phyloP scores from a whole-genome alignment of 2,329 filamentous ascomycete genomes.

The Lecanosticta acicola region DNA sequence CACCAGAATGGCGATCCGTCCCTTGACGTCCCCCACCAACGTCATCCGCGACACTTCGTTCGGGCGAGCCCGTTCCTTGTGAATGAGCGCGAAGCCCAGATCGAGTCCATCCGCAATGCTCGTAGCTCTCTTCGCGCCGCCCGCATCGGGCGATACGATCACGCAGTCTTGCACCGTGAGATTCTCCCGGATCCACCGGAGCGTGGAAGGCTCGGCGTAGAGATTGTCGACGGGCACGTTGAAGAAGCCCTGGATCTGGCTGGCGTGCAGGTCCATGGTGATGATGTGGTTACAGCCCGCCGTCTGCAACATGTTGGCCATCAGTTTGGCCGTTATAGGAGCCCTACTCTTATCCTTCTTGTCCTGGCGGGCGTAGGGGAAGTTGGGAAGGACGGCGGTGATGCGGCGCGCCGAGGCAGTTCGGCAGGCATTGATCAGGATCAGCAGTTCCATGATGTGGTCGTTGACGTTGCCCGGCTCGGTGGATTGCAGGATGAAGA shows the following conservation, averaged over 20 bases:
- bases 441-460: conserved; percentile 93
- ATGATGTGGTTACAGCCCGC: conserved; percentile 91
- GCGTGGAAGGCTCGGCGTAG: conserved; percentile 86
- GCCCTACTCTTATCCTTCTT: conserved; percentile 96
- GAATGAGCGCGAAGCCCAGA: conserved; percentile 85
- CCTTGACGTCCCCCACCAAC: conserved; percentile 87
- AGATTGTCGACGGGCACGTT: conserved; percentile 76
- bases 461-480: conserved; percentile 96
- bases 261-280: conserved; percentile 92
- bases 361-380: conserved; percentile 92
- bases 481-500: conserved; percentile 95
- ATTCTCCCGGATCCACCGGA: conserved; percentile 88
- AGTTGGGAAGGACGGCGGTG: conserved; percentile 92
- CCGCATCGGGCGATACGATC: conserved; percentile 91
- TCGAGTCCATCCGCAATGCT: conserved; percentile 89
- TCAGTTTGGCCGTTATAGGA: conserved; percentile 92
- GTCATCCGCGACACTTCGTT: conserved; percentile 92
- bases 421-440: conserved; percentile 96
- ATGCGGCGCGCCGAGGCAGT: conserved; percentile 81
- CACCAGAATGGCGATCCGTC: conserved; percentile 90
- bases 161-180: conserved; percentile 75
- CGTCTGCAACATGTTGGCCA: conserved; percentile 96
- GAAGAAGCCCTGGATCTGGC: conserved; percentile 94
- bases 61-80: conserved; percentile 88
- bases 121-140: conserved; percentile 87